Percentiles rank a stretch among this genome's conserved stretches.
Conservation (phyloP, 495 filamentous ascomycete genomes). For the Delitschia confertaspora region DNA sequence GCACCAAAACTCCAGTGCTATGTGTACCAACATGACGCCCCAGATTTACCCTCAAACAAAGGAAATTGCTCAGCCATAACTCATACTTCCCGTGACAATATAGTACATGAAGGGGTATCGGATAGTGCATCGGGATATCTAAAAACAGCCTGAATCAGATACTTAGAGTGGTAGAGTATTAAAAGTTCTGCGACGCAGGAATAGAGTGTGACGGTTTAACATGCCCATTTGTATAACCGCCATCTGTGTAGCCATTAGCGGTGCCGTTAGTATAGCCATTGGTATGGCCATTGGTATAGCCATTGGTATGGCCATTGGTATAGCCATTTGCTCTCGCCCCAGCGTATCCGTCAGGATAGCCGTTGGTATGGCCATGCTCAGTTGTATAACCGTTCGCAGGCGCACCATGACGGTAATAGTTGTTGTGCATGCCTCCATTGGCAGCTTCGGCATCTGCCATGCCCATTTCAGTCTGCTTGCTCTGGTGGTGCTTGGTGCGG, state of each 20-base stretch:
- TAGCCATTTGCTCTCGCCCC: slow-evolving; percentile 11
- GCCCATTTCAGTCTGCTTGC: slow-evolving; percentile 33
- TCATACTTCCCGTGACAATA: no score
- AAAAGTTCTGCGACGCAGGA: no score
- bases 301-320: slow-evolving; percentile 12
- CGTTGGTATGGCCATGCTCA: slow-evolving; percentile 3
- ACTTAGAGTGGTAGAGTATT: no score
- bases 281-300: slow-evolving; percentile 9
- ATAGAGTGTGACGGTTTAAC: no score
- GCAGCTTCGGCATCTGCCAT: slow-evolving; percentile 24
- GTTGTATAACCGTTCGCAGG: slow-evolving; percentile 5
- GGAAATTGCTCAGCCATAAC: no score
- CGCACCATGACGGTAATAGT: neutral
- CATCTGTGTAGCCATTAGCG: slow-evolving; percentile 9
- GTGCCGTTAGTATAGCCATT: slow-evolving; percentile 10
- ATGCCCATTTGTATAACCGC: no score
- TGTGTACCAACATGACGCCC: no score
- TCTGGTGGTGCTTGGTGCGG: slow-evolving; percentile 46
- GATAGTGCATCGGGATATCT: no score
- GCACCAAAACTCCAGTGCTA: no score
- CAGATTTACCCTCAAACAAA: no score
- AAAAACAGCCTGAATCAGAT: no score
- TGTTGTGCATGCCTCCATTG: neutral
- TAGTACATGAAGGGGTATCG: no score
- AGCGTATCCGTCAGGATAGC: slow-evolving; percentile 8